Conservation (phyloP, 75 land plant genomes). For the Cupressus sempervirens region DNA sequence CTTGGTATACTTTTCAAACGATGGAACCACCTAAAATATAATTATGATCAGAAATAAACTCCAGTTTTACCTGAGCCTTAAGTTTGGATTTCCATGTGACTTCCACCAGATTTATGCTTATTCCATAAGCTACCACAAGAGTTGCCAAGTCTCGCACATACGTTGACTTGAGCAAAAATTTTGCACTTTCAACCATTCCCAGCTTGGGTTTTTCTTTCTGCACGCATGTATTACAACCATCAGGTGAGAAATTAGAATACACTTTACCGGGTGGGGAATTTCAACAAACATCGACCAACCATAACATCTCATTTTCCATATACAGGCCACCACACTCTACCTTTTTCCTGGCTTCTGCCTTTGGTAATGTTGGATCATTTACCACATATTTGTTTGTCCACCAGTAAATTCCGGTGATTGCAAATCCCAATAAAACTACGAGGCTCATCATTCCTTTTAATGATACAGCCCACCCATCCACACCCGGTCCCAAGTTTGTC, state of each 20-base stretch:
- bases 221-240: conserved; percentile 8
- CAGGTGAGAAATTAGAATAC: not conserved
- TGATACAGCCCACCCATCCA: conserved; percentile 51
- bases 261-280: not conserved
- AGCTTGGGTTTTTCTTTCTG: conserved; percentile 56
- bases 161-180: conserved; percentile 38
- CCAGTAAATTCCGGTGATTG: conserved; percentile 43
- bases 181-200: conserved; percentile 49
- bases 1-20: not conserved
- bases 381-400: conserved; percentile 45
- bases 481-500: conserved; percentile 28
- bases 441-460: conserved; percentile 54
- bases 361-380: conserved; percentile 44
- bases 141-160: conserved; percentile 50
- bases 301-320: not conserved
- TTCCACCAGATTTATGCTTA: conserved; percentile 26
- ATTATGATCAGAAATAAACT: conserved; percentile 6
- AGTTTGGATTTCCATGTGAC: conserved; percentile 53
- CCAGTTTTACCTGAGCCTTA: conserved; percentile 34
- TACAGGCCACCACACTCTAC: conserved; percentile 14
- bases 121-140: conserved; percentile 50
- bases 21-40: not conserved
- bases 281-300: conserved; percentile 1
- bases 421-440: conserved; percentile 36
- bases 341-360: conserved; percentile 47